Evolutionary conservation across 257 asterid genomes (phyloP), one percentile per base, ranked within the genome.

Genomic region (Buddleja alternifolia): DNA sequence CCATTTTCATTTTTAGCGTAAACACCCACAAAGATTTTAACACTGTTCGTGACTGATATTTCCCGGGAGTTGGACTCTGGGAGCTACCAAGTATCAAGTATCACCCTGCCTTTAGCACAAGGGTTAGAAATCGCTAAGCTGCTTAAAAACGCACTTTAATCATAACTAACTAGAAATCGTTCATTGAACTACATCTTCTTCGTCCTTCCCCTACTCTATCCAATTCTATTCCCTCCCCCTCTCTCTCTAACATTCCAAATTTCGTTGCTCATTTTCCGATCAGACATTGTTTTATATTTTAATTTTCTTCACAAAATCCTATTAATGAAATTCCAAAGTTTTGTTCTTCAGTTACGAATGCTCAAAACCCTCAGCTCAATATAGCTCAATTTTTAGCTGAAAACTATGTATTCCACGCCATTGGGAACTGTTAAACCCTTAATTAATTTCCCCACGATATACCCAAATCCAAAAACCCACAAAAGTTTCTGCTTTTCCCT

Each of bases 381-480:
- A 9, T 2, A 39, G 20, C 58, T 37, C 52, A 3, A 66, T 4
- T 60, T 74, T 50, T 51, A 66, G 67, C 78, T 59, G 9, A 42
- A 32, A 66, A 75, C 12, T 48, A 81, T 82, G 80, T 57, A 64
- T 74, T 79, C 82, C 48, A 63, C 81, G 15, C 81, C 75, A 12
- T 25, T 77, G 55, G 80, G 75, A 69, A 60, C 73, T 64, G 64
- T 75, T 46, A 81, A 78, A 37, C 78, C 81, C 66, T 76, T 81
- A 54, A 81, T 75, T 42, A 76, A 70, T 51, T 79, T 76, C 12
- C 84, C 84, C 8, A 21, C 77, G 50, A 52, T 65, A 51, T 83
- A 65, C 73, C 81, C 92, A 37, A 24, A 52, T 67, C 78, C 61
- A 29, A 77, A 47, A 32, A 41, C 64, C 48, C 75, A 4, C 0